Conservation (phyloP, 1,139 yeast species). For the Suhomyces choctaworum region DNA sequence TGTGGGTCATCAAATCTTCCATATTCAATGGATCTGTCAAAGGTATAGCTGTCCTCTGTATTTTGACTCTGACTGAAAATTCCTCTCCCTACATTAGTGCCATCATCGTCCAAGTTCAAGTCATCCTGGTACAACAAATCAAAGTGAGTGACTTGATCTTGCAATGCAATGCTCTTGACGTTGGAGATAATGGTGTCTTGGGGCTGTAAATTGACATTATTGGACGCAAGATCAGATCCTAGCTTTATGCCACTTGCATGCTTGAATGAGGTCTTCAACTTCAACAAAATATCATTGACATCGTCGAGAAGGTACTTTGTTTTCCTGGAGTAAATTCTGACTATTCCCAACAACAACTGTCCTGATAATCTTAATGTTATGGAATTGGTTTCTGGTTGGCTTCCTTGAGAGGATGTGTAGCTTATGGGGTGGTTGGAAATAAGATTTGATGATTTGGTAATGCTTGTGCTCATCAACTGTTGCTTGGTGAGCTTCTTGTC, state of each 20-base stretch:
- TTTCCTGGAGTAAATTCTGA: slow-evolving; percentile 82
- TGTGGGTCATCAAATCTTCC: slow-evolving; percentile 43
- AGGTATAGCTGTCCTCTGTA: slow-evolving; percentile 21
- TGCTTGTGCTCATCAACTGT: slow-evolving; percentile 72
- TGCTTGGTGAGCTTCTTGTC: slow-evolving; percentile 78
- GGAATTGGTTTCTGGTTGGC: slow-evolving; percentile 23
- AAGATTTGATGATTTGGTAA: slow-evolving; percentile 64
- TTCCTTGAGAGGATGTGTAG: slow-evolving; percentile 12
- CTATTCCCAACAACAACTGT: slow-evolving; percentile 84
- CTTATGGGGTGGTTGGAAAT: slow-evolving; percentile 32
- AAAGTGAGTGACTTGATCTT: slow-evolving; percentile 76
- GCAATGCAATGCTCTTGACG: slow-evolving; percentile 58
- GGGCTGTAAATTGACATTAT: slow-evolving; percentile 46
- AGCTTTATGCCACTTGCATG: slow-evolving; percentile 38
- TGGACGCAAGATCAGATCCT: slow-evolving; percentile 28
- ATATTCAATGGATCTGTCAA: slow-evolving; percentile 58
- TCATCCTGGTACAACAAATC: slow-evolving; percentile 71
- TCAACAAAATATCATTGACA: slow-evolving; percentile 73
- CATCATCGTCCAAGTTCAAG: slow-evolving; percentile 48
- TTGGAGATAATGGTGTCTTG: slow-evolving; percentile 53
- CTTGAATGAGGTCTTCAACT: slow-evolving; percentile 71
- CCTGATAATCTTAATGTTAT: slow-evolving; percentile 85
- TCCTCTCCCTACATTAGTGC: slow-evolving; percentile 13
- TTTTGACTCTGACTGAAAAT: slow-evolving; percentile 16
- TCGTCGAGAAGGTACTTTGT: slow-evolving; percentile 85